These are phyloP conservation scores for Amylostereum areolatum DNA, from an alignment of 1,284 basidiomycete genomes.

Conservation along the genomic window DNA sequence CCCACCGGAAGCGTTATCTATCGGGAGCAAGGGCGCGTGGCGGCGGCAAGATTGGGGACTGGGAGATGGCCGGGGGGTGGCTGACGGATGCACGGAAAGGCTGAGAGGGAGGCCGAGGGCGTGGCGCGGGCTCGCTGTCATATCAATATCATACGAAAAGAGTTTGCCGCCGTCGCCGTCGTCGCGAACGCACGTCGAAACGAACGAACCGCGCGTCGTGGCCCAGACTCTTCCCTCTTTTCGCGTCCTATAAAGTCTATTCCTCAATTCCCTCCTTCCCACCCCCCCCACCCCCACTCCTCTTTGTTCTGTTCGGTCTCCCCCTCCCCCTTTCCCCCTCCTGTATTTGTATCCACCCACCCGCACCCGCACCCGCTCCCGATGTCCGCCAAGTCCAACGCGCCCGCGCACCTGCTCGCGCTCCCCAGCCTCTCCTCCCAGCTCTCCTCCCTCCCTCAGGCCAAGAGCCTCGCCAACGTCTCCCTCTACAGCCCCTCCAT, in stretches of 20 bases:
- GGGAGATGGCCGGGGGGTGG: too few relatives aligned
- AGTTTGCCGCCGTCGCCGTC: too few relatives aligned
- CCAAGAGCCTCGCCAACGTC: slow-evolving; percentile 58
- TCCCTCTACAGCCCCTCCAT: slow-evolving; percentile 61
- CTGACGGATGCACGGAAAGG: too few relatives aligned
- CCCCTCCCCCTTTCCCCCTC: slow-evolving; percentile 4
- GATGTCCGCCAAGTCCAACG: slow-evolving; percentile 19
- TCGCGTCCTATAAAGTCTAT: slow-evolving; percentile 23
- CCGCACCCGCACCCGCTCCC: slow-evolving; percentile 13
- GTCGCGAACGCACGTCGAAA: too few relatives aligned
- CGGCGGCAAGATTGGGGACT: too few relatives aligned
- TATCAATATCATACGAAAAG: too few relatives aligned
- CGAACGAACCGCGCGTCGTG: too few relatives aligned
- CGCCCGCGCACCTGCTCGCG: slow-evolving; percentile 50
- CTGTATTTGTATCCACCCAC: slow-evolving; percentile 9
- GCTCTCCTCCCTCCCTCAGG: slow-evolving; percentile 61
- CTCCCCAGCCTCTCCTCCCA: slow-evolving; percentile 64
- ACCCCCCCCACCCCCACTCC: slow-evolving; percentile 4
- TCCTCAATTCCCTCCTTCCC: slow-evolving; percentile 11
- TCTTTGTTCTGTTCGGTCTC: not conserved
- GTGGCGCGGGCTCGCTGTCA: too few relatives aligned
- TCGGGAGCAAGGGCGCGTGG: too few relatives aligned
- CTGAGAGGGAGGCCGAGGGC: too few relatives aligned
- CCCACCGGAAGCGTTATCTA: too few relatives aligned
- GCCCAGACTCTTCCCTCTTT: too few relatives aligned